These are phyloP conservation scores for Pezizomycotina sp. DNA, from an alignment of 2,329 filamentous ascomycete species.

Conservation along the genomic window DNA sequence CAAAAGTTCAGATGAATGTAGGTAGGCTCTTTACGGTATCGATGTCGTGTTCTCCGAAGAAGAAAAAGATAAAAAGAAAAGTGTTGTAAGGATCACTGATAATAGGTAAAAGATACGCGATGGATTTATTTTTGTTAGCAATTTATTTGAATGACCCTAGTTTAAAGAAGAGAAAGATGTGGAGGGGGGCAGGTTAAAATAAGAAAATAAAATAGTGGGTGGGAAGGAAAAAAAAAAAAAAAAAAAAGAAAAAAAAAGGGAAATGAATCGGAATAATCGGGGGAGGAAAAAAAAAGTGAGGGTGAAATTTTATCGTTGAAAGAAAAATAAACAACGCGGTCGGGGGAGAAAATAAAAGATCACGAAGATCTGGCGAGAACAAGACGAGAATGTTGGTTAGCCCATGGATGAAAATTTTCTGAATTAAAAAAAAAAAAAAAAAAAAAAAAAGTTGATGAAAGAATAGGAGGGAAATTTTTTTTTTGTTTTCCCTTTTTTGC, in stretches of 20 bases:
- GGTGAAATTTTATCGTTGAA: not conserved
- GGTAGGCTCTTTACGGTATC: not conserved
- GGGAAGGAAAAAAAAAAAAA: constrained; percentile 1
- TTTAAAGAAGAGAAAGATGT: not conserved
- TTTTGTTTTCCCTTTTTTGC: too few species aligned
- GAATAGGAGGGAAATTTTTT: not conserved
- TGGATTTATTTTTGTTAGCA: not conserved
- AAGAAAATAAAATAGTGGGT: not conserved
- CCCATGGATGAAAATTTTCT: not conserved
- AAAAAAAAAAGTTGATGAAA: constrained; percentile 1
- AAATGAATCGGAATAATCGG: not conserved
- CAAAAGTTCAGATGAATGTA: not conserved
- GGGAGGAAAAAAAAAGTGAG: not conserved
- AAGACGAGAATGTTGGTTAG: not conserved
- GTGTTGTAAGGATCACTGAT: not conserved
- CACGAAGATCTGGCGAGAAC: not conserved
- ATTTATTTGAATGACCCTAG: constrained; percentile 1
- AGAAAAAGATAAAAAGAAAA: not conserved
- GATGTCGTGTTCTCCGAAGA: not conserved
- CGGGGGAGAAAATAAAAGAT: not conserved
- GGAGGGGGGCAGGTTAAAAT: not conserved
- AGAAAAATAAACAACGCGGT: constrained; percentile 6
- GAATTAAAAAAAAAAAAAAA: constrained; percentile 1
- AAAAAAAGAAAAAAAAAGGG: not conserved
- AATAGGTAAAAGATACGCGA: not conserved